phyloP scores from a whole-genome alignment of 371 early-diverging fungal species.

The Mortierella polycephala region DNA sequence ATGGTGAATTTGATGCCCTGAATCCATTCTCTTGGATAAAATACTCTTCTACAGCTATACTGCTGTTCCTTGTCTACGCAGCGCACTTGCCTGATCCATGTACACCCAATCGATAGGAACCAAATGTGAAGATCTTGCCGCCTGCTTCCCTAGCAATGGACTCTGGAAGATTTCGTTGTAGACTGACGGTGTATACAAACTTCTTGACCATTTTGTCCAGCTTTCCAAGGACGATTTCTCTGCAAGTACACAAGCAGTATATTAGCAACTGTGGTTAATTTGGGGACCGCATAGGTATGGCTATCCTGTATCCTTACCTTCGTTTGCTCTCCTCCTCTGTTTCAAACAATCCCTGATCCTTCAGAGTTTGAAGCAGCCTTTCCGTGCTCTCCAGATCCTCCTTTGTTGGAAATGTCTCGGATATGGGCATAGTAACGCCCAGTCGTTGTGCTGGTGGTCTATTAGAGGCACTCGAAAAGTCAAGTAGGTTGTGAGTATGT shows the following conservation, averaged over 20 bases:
- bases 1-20: background rate
- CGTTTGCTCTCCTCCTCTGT: constrained; percentile 72
- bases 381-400: constrained; percentile 74
- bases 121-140: constrained; percentile 99
- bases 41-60: background rate
- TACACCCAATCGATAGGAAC: constrained; percentile 99
- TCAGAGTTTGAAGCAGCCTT: constrained; percentile 71
- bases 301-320: constrained; percentile 52
- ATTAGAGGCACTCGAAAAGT: background rate
- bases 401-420: constrained; percentile 58
- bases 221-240: constrained; percentile 90
- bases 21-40: background rate
- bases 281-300: too few species aligned
- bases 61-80: background rate
- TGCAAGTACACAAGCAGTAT: constrained; percentile 29
- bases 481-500: background rate
- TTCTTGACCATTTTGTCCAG: constrained; percentile 88
- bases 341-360: constrained; percentile 80
- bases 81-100: constrained; percentile 84
- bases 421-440: constrained; percentile 74
- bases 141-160: constrained; percentile 88
- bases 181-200: constrained; percentile 84
- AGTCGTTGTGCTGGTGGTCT: constrained; percentile 15
- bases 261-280: background rate
- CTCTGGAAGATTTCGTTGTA: constrained; percentile 79